Evolutionary conservation across 306 rosid genomes (phyloP).

Genomic region (Gillenia trifoliata): DNA sequence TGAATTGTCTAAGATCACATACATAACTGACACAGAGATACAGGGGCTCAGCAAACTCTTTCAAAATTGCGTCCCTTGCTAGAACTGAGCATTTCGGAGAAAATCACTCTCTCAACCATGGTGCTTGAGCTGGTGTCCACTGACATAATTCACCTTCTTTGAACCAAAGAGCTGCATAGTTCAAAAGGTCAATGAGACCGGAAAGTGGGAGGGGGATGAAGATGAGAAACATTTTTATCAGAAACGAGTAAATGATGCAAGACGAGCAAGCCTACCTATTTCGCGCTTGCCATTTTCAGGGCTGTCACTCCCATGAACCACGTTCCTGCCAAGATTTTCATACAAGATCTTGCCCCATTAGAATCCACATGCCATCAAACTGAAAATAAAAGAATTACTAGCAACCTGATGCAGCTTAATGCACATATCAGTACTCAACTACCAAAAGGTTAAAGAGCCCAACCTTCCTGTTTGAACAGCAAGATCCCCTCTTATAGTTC

Average conservation of each 20-base stretch:
- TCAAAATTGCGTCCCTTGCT: conserved; percentile 21
- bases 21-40: neutral
- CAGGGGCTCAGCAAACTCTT: conserved; percentile 1
- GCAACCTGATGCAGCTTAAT: neutral
- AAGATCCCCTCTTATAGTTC: conserved; percentile 97
- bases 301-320: conserved; percentile 97
- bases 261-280: conserved; percentile 43
- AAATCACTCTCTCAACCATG: conserved; percentile 76
- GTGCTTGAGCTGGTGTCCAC: conserved; percentile 68
- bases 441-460: conserved; percentile 18
- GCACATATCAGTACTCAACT: conserved; percentile 4
- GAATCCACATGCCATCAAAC: conserved; percentile 11
- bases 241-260: neutral
- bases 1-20: neutral
- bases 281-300: conserved; percentile 96
- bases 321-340: conserved; percentile 58
- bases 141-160: conserved; percentile 73
- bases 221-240: neutral
- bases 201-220: neutral
- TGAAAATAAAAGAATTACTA: neutral
- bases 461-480: conserved; percentile 93
- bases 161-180: conserved; percentile 81
- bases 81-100: conserved; percentile 10
- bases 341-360: conserved; percentile 14
- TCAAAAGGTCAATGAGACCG: neutral